These are phyloP conservation scores for Magnolia officinalis DNA, from an alignment of 164 flowering plant genomes.

Conservation along the genomic window DNA sequence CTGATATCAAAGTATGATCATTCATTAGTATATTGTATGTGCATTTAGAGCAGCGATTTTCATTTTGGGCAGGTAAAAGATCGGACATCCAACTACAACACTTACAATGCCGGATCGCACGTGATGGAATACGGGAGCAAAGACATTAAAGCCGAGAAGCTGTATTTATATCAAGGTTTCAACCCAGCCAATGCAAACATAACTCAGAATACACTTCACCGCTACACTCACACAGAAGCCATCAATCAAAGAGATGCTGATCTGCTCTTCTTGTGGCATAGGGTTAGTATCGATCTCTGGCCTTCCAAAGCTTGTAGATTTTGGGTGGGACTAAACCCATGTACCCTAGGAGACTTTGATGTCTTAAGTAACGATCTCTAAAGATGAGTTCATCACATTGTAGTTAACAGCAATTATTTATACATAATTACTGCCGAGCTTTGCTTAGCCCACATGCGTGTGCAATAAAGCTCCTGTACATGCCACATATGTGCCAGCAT, in stretches of 20 bases:
- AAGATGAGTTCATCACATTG: too few relatives aligned
- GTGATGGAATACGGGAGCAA: constrained; percentile 90
- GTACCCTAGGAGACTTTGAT: not conserved
- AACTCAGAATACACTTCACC: constrained; percentile 32
- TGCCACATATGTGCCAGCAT: too few relatives aligned
- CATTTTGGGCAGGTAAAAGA: constrained; percentile 53
- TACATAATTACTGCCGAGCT: too few relatives aligned
- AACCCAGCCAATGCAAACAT: constrained; percentile 57
- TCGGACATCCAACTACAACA: constrained; percentile 71
- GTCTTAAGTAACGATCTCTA: too few relatives aligned
- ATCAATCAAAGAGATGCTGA: constrained; percentile 96
- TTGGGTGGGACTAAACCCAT: not conserved
- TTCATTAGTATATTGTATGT: too few relatives aligned
- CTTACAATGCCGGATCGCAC: constrained; percentile 76
- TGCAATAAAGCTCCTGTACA: too few relatives aligned
- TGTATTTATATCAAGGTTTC: constrained; percentile 78
- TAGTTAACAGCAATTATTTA: too few relatives aligned
- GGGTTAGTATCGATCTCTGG: constrained; percentile 33
- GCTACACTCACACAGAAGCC: constrained; percentile 33
- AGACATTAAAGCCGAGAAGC: constrained; percentile 58
- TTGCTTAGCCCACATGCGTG: too few relatives aligned
- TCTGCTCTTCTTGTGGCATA: constrained; percentile 68
- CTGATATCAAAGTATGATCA: not conserved
- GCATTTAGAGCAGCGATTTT: not conserved
- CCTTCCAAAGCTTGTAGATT: not conserved